Evolutionary conservation across 805 yeast genomes (phyloP).

Genomic region (Yarrowia deformans): DNA sequence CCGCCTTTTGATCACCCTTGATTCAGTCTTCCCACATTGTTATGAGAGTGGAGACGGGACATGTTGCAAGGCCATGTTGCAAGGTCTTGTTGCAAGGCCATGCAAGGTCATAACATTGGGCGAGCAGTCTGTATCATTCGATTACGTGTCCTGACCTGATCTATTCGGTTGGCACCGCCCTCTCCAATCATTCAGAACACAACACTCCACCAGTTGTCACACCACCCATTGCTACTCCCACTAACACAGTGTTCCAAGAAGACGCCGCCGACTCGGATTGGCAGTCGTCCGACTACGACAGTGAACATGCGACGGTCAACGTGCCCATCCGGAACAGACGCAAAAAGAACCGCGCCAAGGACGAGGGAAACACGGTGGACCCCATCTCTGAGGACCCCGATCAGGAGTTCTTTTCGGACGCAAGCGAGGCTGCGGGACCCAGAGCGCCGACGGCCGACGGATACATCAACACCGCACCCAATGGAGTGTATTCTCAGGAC

Average conservation of each 20-base stretch:
- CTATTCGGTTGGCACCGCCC: too few relatives aligned
- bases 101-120: too few relatives aligned
- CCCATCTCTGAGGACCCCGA: constrained; percentile 28
- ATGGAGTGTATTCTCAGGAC: not conserved
- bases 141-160: too few relatives aligned
- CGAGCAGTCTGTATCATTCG: too few relatives aligned
- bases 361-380: not conserved
- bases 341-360: not conserved
- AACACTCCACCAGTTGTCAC: too few relatives aligned
- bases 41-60: too few relatives aligned
- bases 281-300: constrained; percentile 36
- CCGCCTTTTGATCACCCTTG: too few relatives aligned
- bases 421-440: constrained; percentile 22
- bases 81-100: too few relatives aligned
- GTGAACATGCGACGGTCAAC: constrained; percentile 27
- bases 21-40: too few relatives aligned
- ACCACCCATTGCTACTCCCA: not conserved
- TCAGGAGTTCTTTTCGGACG: constrained; percentile 17
- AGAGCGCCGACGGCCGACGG: constrained; percentile 19
- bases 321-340: constrained; percentile 22
- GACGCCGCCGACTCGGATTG: constrained; percentile 35
- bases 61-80: too few relatives aligned
- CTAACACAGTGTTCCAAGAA: constrained; percentile 33
- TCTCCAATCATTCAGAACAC: too few relatives aligned
- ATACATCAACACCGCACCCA: constrained; percentile 22